phyloP scores from a whole-genome alignment of 345 rosid genomes.

The Crucihimalaya himalaica region DNA sequence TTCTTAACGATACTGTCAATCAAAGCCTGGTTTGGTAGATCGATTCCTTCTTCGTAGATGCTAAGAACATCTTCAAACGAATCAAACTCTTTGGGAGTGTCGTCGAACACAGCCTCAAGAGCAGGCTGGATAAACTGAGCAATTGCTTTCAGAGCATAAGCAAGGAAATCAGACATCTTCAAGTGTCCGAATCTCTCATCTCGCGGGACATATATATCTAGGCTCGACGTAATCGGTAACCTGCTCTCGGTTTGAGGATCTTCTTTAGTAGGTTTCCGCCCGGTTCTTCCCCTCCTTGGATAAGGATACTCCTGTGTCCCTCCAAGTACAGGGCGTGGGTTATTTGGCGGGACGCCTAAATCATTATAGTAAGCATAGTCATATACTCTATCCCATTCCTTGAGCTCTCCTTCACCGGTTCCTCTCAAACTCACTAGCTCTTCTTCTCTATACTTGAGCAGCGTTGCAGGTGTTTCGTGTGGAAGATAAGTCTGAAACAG shows the following conservation, averaged over 20 bases:
- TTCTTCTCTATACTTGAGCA: slow-evolving; percentile 60
- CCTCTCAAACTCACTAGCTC: slow-evolving; percentile 73
- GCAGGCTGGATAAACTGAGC: slow-evolving; percentile 59
- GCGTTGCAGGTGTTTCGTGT: slow-evolving; percentile 55
- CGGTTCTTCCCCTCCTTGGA: slow-evolving; percentile 90
- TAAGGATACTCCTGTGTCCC: slow-evolving; percentile 72
- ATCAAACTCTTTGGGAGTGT: slow-evolving; percentile 59
- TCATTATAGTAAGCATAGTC: slow-evolving; percentile 90
- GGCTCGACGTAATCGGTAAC: slow-evolving; percentile 41
- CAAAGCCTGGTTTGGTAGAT: slow-evolving; percentile 52
- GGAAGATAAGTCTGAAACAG: slow-evolving; percentile 72
- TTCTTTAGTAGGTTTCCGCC: slow-evolving; percentile 52
- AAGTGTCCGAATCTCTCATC: slow-evolving; percentile 77
- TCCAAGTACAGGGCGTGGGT: slow-evolving; percentile 78
- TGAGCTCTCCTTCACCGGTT: slow-evolving; percentile 62
- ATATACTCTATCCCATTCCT: slow-evolving; percentile 80
- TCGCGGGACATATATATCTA: slow-evolving; percentile 72
- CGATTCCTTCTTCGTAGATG: slow-evolving; percentile 57
- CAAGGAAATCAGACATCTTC: slow-evolving; percentile 70
- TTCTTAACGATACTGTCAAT: slow-evolving; percentile 41
- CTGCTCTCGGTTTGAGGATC: slow-evolving; percentile 67
- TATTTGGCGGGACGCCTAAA: slow-evolving; percentile 54
- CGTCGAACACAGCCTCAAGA: slow-evolving; percentile 48
- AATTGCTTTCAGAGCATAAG: slow-evolving; percentile 53
- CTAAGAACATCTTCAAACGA: slow-evolving; percentile 56